Conservation (phyloP, 2,329 filamentous ascomycete genomes). For the Uncinocarpus reesii region DNA sequence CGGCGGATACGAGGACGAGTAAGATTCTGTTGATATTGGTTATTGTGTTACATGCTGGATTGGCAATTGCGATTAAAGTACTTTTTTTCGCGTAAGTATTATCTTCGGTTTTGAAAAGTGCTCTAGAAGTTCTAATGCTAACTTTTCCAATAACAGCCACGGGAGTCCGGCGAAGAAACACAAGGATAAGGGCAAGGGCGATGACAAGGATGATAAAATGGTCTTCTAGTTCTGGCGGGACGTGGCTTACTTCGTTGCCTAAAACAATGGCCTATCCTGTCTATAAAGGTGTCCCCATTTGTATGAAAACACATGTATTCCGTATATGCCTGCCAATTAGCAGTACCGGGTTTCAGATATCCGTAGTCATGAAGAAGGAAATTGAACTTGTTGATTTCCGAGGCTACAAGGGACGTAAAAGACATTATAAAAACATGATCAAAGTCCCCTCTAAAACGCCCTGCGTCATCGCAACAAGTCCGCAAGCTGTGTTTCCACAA, state of each 20-base stretch:
- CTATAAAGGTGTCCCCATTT: not conserved
- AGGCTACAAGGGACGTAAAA: conserved; percentile 12
- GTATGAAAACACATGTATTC: not conserved
- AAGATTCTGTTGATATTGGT: conserved; percentile 79
- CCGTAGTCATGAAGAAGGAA: not conserved
- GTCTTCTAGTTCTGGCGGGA: conserved; percentile 20
- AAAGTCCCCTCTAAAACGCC: conserved; percentile 11
- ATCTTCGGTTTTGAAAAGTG: not conserved
- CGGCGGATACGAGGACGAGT: conserved; percentile 83
- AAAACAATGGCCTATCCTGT: not conserved
- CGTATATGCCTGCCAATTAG: not conserved
- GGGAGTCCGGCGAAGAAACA: conserved; percentile 50
- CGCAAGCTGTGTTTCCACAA: conserved; percentile 11
- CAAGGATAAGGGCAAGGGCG: conserved; percentile 26
- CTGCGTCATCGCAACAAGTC: conserved; percentile 14
- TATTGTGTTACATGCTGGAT: conserved; percentile 72
- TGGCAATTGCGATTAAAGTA: conserved; percentile 90
- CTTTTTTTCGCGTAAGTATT: conserved; percentile 70
- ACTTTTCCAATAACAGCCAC: conserved; percentile 35
- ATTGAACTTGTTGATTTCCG: conserved; percentile 13
- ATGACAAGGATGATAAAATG: conserved; percentile 26
- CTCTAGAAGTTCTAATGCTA: conserved; percentile 5
- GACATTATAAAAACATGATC: conserved; percentile 14
- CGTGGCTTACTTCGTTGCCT: not conserved
- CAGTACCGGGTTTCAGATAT: not conserved